phyloP scores from a whole-genome alignment of 2,329 filamentous ascomycete species.

The Calonectria ilicicola region DNA sequence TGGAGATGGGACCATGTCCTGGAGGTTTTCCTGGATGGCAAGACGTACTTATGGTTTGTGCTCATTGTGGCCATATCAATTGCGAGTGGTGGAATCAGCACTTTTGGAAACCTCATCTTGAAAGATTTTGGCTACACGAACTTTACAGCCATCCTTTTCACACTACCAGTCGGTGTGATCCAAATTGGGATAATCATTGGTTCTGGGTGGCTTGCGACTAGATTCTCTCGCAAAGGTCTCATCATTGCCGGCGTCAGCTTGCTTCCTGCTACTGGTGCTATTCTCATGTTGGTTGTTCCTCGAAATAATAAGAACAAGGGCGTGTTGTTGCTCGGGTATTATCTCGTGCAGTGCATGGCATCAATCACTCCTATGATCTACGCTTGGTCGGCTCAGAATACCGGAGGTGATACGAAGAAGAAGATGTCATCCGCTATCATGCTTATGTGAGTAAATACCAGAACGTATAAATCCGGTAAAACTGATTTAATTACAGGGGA shows the following conservation, averaged over 20 bases:
- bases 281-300: conserved; percentile 62
- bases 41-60: conserved; percentile 53
- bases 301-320: conserved; percentile 57
- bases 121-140: conserved; percentile 66
- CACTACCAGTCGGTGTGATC: conserved; percentile 69
- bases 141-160: conserved; percentile 67
- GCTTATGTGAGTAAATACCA: conserved; percentile 54
- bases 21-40: conserved; percentile 49
- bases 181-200: conserved; percentile 70
- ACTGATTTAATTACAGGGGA: conserved; percentile 44
- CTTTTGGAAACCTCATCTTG: conserved; percentile 69
- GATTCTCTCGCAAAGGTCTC: conserved; percentile 63
- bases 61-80: conserved; percentile 64
- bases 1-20: conserved; percentile 53
- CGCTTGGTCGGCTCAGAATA: conserved; percentile 65
- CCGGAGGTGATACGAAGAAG: conserved; percentile 72
- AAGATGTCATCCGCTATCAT: conserved; percentile 68
- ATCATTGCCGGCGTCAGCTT: conserved; percentile 64
- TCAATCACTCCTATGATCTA: conserved; percentile 57
- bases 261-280: conserved; percentile 57
- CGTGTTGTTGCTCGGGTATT: conserved; percentile 64
- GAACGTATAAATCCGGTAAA: neutral
- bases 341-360: conserved; percentile 44
- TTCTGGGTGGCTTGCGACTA: conserved; percentile 61
- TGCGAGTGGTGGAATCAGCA: conserved; percentile 61